Percentiles rank a stretch among this genome's conserved stretches.
These are phyloP conservation scores for Sparassis latifolia DNA, from an alignment of 1,284 basidiomycete genomes.

Conservation along the genomic window DNA sequence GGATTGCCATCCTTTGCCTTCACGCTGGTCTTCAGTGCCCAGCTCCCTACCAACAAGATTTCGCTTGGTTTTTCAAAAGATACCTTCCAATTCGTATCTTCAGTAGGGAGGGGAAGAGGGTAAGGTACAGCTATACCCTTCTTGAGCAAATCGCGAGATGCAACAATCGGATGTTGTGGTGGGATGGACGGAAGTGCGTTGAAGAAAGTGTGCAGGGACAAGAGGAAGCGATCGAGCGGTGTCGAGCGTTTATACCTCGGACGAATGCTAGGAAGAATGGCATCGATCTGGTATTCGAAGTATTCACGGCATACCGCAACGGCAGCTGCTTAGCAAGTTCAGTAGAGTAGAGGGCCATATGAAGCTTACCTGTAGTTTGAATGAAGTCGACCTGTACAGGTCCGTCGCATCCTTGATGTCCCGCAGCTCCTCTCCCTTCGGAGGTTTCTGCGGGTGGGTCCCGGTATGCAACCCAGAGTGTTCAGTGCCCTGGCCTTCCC, in stretches of 20 bases:
- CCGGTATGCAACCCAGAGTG: constrained; percentile 4
- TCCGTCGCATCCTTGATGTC: constrained; percentile 73
- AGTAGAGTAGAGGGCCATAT: neutral
- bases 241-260: constrained; percentile 54
- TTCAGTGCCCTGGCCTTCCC: constrained; percentile 2
- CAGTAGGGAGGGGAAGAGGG: constrained; percentile 54
- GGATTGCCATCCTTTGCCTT: constrained; percentile 56
- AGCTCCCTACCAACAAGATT: constrained; percentile 70
- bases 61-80: constrained; percentile 62
- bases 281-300: constrained; percentile 54
- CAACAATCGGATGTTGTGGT: constrained; percentile 62
- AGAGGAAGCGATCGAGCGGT: constrained; percentile 59
- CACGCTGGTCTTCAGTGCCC: constrained; percentile 62
- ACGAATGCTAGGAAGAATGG: constrained; percentile 71
- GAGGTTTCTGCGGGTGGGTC: constrained; percentile 39
- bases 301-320: no score
- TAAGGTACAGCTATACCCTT: constrained; percentile 56
- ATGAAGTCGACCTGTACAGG: constrained; percentile 76
- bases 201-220: constrained; percentile 54
- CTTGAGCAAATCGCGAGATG: constrained; percentile 45
- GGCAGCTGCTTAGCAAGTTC: no score
- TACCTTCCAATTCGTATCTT: constrained; percentile 74
- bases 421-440: constrained; percentile 70
- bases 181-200: constrained; percentile 48
- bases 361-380: constrained; percentile 70